Evolutionary conservation across 495 filamentous ascomycete species (phyloP), one percentile per base, ranked within the genome.

Genomic region (Aeminium ludgeri): DNA sequence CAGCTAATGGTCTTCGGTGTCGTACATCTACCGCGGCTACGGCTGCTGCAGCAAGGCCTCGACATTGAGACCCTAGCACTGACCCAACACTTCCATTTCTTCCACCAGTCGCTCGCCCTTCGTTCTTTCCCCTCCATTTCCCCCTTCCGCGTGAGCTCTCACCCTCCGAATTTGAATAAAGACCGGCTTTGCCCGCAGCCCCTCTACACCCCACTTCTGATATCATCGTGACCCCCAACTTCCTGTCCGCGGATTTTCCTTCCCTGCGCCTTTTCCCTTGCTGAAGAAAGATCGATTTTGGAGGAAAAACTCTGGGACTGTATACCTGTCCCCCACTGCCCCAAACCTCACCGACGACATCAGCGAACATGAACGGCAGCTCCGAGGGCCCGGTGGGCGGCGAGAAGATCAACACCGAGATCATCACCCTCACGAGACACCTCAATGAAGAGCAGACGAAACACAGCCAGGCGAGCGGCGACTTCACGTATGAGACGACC

Each of bases 361-460:
- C 18, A 19, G 27, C 45, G 42, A 31, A 19, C 27, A 45, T 42
- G 43, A 34, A 23, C 36, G 36, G 30, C 31, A 46, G 37, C 29
- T 42, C 23, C 13, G 60, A 62, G 16, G 52, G 54, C 3, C 47
- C 65, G 30, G 56, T 59, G 12, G 69, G 70, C 20, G 65, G 76
- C 43, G 73, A 91, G 65, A 76, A 80, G 55, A 73, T 97, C 61
- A 93, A 97, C 69, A 92, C 82, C 30, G 75, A 95, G 53, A 95
- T 96, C 49, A 69, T 96, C 53, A 96, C 89, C 28, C 76, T 97
- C 52, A 92, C 89, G 18, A 69, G 89, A 45, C 94, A 86, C 70
- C 72, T 97, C 36, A 96, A 85, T 19, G 89, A 97, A 68, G 82
- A 94, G 60, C 89, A 97, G 63, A 63, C 67, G 40, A 92, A 93